Base-by-base conservation (phyloP, 2,329 filamentous ascomycete species). In the Alternaria atra region DNA sequence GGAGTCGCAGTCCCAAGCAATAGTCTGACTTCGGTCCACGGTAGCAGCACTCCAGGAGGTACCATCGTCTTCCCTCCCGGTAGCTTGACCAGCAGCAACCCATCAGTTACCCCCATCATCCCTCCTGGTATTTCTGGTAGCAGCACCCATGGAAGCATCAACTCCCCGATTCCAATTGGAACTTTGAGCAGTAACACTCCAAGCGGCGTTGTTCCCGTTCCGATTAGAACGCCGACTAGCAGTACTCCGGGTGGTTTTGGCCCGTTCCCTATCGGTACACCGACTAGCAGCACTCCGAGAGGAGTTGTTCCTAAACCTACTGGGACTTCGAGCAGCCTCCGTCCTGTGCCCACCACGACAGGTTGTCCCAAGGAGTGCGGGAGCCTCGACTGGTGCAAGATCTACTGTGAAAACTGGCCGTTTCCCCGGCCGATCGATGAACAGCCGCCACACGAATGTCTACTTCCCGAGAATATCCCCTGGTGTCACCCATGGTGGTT, bases 401-500 rank as follows among this genome's bases (percentile, higher is more conserved):
- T 40, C n/a, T 63, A 55, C 20, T 63, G 56, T 40, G n/a, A 34
- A 27, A 23, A n/a, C 12, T 30, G 47, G 40, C 10, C 9, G 6
- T 56, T 56, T n/a, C 54, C 54, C 30, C 37, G 54, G 13, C 54
- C 54, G 48, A 23, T 47, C 23, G 17, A 47, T 30, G 48, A 44
- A 27, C 30, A 44, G 12, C 55, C 60, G 15, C 61, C 60, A 15
- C n/a, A 25, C 9, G 32, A 62, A 39, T 69, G 65, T 53, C 53
- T 52, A 43, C n/a, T 58, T 2, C 55, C 50, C 30, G 52, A 63
- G 23, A 52, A 48, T 3, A 15, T 52, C 15, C 6, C 10, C 2
- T 65, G 64, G 59, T 66, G 63, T 32, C 32, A 17, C 15, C 3
- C 17, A 9, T 65, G 64, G 64, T 63, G 59, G 57, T 58, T 55